phyloP scores from a whole-genome alignment of 2,329 filamentous ascomycete genomes.

The Talaromyces sp. region DNA sequence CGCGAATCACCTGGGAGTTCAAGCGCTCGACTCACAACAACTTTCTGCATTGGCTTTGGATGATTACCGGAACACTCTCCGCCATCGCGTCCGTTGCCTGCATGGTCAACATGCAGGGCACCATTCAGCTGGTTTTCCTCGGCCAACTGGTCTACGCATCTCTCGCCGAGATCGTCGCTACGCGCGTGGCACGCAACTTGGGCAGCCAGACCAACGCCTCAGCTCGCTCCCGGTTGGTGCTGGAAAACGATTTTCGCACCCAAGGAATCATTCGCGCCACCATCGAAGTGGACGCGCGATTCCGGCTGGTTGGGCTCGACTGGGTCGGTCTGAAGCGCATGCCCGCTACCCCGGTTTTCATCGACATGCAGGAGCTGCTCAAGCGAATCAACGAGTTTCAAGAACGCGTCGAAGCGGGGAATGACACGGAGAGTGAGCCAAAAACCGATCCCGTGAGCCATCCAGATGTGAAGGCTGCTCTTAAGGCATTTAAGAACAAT shows the following conservation, averaged over 20 bases:
- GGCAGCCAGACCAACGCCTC: slow-evolving; percentile 17
- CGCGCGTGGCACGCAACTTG: slow-evolving; percentile 20
- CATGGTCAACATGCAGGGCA: slow-evolving; percentile 30
- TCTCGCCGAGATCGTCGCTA: slow-evolving; percentile 24
- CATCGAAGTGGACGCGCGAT: slow-evolving; percentile 12
- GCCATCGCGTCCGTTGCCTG: slow-evolving; percentile 26
- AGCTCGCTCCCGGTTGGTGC: slow-evolving; percentile 6
- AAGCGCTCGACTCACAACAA: slow-evolving; percentile 14
- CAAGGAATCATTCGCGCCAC: slow-evolving; percentile 19
- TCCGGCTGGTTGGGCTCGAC: slow-evolving; percentile 17
- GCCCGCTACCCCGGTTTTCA: slow-evolving; percentile 16
- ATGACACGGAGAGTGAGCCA: background rate
- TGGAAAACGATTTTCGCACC: slow-evolving; percentile 13
- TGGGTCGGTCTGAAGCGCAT: slow-evolving; percentile 21
- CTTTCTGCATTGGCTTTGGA: slow-evolving; percentile 26
- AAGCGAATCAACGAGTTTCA: slow-evolving; percentile 14
- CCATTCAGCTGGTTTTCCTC: slow-evolving; percentile 25
- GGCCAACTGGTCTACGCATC: slow-evolving; percentile 23
- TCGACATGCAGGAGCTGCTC: slow-evolving; percentile 18
- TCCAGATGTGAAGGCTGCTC: background rate
- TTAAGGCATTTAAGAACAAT: background rate
- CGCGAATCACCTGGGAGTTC: slow-evolving; percentile 26
- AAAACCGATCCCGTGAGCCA: background rate
- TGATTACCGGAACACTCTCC: slow-evolving; percentile 21
- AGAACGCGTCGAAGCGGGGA: slow-evolving; percentile 8